Conservation (phyloP, 352 stramenopile species). For the Phytophthora melonis region DNA sequence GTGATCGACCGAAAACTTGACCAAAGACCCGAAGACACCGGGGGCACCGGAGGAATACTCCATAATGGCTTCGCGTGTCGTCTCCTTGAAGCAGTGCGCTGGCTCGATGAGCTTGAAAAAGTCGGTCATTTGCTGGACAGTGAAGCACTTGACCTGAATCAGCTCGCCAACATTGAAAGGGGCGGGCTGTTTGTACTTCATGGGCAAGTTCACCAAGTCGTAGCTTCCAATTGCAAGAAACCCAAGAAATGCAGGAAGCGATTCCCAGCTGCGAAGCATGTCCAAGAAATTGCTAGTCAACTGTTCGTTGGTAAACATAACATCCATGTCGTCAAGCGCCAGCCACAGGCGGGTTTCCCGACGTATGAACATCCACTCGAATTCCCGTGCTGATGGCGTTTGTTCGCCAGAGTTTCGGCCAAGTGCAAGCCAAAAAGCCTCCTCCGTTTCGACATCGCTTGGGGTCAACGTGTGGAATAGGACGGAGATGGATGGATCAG, state of each 20-base stretch:
- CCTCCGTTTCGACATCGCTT: conserved; percentile 4
- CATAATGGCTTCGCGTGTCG: conserved; percentile 18
- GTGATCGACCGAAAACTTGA: conserved; percentile 29
- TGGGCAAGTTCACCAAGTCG: neutral
- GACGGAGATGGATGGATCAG: conserved; percentile 1
- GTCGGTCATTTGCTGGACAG: conserved; percentile 26
- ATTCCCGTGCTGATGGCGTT: neutral
- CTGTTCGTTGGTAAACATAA: neutral
- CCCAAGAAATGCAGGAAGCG: neutral
- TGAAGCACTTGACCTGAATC: conserved; percentile 24
- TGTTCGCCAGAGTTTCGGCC: neutral
- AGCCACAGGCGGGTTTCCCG: neutral
- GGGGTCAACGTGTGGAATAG: neutral
- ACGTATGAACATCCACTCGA: neutral
- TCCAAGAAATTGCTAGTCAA: neutral
- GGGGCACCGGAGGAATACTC: conserved; percentile 30
- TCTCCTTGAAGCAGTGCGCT: conserved; percentile 22
- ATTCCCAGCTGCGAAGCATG: neutral
- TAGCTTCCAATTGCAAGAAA: neutral
- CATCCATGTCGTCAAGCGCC: neutral
- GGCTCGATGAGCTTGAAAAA: conserved; percentile 31
- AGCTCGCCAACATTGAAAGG: neutral
- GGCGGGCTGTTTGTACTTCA: neutral
- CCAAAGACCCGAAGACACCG: conserved; percentile 33
- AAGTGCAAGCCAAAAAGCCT: conserved; percentile 10